Base-by-base conservation (phyloP, 257 asterid genomes). In the Solanum medicagineum region DNA sequence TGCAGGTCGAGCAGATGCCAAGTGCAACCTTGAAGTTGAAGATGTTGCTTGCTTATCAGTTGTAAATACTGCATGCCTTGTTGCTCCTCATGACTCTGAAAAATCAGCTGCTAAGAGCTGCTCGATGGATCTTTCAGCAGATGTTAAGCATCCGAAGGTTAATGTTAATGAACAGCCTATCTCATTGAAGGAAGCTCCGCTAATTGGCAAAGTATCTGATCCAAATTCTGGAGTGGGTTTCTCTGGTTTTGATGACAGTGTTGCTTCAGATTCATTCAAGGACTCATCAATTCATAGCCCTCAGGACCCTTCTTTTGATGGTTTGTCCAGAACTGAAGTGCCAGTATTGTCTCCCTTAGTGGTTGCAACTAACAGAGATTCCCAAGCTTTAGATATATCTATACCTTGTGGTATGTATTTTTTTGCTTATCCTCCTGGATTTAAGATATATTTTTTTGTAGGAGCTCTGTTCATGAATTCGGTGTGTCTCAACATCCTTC, bases 371-470 rank as follows among this genome's bases (percentile, higher is more conserved):
- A 83, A 83, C 69, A 81, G 60, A 87, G 86, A 62, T 85, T 29
- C 85, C 19, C 57, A 13, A 59, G 53, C 86, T 45, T 63, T 83
- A 83, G 89, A 85, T 86, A 86, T 92, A 56, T 87, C 93, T 29
- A 62, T 88, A 73, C 84, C 90, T 83, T 83, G 86, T 80, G 86
- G 96, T 91, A 92, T 44, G 92, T 68, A 66, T 80, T 75, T 71
- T 54, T 71, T 10, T 56, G 42, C 49, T 51, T 66, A 55, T 54
- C 36, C 51, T 71, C 22, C 60, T 53, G 16, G 75, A 65, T 45
- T 19, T 26, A 44, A 62, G 60, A 63, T 60, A 24, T 14, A 60
- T 62, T 19, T 24, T 83, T 63, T 44, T 83, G 26, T 83, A 45
- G 57, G 54, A 19, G n/a, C 20, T 68, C 5, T 20, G 62, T 45